Base-by-base conservation (phyloP, 148 eudicot genomes). In the Rhododendron mucronatum region DNA sequence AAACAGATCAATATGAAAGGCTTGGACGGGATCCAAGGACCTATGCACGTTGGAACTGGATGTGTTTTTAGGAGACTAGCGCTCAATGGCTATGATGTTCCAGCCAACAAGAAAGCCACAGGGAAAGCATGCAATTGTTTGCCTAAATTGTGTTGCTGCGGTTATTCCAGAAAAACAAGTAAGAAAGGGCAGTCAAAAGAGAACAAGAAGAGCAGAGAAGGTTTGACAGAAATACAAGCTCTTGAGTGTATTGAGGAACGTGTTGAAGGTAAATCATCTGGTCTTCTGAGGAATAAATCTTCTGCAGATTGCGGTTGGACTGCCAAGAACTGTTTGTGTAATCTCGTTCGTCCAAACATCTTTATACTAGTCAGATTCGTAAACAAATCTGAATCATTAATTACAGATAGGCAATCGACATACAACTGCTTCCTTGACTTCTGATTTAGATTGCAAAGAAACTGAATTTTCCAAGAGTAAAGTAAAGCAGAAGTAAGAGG, bases 1-100 rank as follows among this genome's bases (percentile, higher is more conserved):
- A 53, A 53, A 14, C 57, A 53, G 57, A 53, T 53, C 57, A 53
- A 53, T 53, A 96, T 96, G 98, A 96, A 96, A 91, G 98, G 98
- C 35, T 90, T 94, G 83, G 98, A 96, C 86, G 98, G 98, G 88
- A 94, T 96, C 83, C 98, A 96, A 92, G 98, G 98, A 80, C 98
- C 98, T 6, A 96, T 94, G 73, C 94, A 96, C 75, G 94, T 96
- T 1, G 98, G 98, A 39, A 96, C 98, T 16, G 98, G 98, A 77
- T 96, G 98, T 84, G 94, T 92, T 81, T 96, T 96, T 86, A 90
- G 98, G 86, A 91, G 98, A 90, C 96, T 89, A 86, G 98, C 98
- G 16, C 95, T 96, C 47, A 95, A 96, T 82, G 98, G 98, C n/a
- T 91, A 86, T 88, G 96, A 93, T 91, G 98, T 98, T 82, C 98